Conservation (phyloP, 768 basidiomycete genomes). For the Neoboletus brunneissimus region DNA sequence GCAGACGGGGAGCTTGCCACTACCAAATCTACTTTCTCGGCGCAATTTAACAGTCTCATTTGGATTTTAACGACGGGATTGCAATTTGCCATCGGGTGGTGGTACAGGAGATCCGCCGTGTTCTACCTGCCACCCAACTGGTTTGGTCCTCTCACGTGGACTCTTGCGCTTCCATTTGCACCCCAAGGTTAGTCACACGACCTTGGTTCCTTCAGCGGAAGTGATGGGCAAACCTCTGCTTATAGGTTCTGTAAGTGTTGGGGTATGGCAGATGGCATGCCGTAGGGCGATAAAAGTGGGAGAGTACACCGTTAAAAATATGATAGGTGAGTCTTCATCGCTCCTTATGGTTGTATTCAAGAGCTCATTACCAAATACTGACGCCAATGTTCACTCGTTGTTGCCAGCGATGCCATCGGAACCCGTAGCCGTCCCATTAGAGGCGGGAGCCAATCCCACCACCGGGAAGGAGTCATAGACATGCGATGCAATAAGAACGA, state of each 20-base stretch:
- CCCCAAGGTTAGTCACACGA: slow-evolving; percentile 62
- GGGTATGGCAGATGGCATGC: slow-evolving; percentile 95
- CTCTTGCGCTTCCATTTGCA: slow-evolving; percentile 86
- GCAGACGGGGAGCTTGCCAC: slow-evolving; percentile 67
- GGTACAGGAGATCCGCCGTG: slow-evolving; percentile 85
- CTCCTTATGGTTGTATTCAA: slow-evolving; percentile 1
- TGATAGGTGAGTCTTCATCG: slow-evolving; percentile 40
- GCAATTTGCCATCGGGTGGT: slow-evolving; percentile 85
- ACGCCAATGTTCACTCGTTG: neutral
- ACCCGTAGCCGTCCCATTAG: slow-evolving; percentile 20
- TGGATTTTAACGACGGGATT: slow-evolving; percentile 88
- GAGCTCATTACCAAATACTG: neutral
- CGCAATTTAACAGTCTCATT: slow-evolving; percentile 68
- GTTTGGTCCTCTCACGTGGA: slow-evolving; percentile 88
- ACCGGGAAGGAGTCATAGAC: slow-evolving; percentile 21
- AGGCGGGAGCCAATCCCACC: slow-evolving; percentile 6
- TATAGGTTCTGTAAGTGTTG: slow-evolving; percentile 87
- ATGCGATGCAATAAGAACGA: neutral
- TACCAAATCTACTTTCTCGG: slow-evolving; percentile 57
- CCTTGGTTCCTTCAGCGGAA: neutral
- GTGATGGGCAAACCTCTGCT: neutral
- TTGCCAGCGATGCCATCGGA: slow-evolving; percentile 19
- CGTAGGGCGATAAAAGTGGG: slow-evolving; percentile 77
- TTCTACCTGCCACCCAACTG: slow-evolving; percentile 91
- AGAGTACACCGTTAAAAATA: slow-evolving; percentile 68